Conservation (phyloP, 257 asterid species). For the Euphrasia confusa region DNA sequence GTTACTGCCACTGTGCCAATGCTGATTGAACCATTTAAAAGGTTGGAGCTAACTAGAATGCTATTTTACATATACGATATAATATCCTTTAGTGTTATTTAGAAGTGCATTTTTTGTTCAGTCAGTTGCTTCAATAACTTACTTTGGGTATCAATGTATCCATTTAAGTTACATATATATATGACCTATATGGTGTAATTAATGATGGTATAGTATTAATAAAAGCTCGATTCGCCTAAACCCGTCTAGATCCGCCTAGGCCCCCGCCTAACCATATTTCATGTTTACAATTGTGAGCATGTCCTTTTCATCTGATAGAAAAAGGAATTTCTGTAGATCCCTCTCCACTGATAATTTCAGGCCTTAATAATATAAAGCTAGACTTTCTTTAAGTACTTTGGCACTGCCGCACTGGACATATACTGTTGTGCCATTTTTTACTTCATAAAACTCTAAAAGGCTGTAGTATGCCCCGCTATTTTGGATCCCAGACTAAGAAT, state of each 20-base stretch:
- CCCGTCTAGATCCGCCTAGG: too few relatives aligned
- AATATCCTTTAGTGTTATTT: constrained; percentile 1
- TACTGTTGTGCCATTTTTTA: constrained; percentile 3
- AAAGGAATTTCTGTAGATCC: neutral
- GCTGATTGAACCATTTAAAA: constrained; percentile 4
- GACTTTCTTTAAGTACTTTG: neutral
- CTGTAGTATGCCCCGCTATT: neutral
- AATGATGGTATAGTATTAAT: too few relatives aligned
- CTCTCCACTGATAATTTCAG: neutral
- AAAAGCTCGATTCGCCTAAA: too few relatives aligned
- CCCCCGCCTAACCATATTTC: neutral
- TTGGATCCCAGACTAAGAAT: neutral
- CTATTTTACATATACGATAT: constrained; percentile 7
- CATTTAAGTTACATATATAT: too few relatives aligned
- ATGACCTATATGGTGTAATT: too few relatives aligned
- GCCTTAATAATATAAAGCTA: too few relatives aligned
- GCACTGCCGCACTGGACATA: neutral
- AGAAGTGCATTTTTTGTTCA: neutral
- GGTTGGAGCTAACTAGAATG: constrained; percentile 6
- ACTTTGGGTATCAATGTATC: neutral
- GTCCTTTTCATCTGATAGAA: neutral
- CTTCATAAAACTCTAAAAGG: neutral
- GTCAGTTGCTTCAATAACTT: constrained; percentile 16
- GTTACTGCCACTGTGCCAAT: neutral
- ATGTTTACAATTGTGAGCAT: neutral